These are phyloP conservation scores for Saturnispora sanitii DNA, from an alignment of 805 yeast species.

Conservation along the genomic window DNA sequence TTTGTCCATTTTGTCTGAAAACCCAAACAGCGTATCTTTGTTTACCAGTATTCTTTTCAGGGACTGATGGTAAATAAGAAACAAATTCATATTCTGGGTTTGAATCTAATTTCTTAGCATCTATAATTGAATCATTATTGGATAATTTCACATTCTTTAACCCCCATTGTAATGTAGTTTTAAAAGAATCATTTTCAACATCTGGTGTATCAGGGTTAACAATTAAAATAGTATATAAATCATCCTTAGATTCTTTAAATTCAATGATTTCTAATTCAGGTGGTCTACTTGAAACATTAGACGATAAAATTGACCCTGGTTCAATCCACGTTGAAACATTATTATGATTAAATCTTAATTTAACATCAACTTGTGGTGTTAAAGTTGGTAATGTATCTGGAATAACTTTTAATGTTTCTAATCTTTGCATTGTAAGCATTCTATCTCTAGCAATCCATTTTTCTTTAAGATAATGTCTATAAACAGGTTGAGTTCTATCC, in stretches of 20 bases:
- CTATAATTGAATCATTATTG: conserved; percentile 48
- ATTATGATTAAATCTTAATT: conserved; percentile 57
- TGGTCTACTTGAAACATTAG: conserved; percentile 61
- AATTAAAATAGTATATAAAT: conserved; percentile 64
- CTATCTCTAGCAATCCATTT: conserved; percentile 65
- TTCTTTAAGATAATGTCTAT: conserved; percentile 53
- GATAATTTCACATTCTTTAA: conserved; percentile 54
- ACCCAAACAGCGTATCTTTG: conserved; percentile 90
- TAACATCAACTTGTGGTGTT: conserved; percentile 68
- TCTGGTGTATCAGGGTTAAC: conserved; percentile 93
- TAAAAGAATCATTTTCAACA: conserved; percentile 52
- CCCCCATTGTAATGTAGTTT: conserved; percentile 70
- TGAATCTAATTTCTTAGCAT: conserved; percentile 31
- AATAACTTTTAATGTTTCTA: conserved; percentile 73
- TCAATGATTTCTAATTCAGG: conserved; percentile 76
- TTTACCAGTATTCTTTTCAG: conserved; percentile 76
- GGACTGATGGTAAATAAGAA: conserved; percentile 71
- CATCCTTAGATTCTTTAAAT: conserved; percentile 42
- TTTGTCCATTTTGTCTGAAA: conserved; percentile 58
- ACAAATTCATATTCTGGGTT: conserved; percentile 36
- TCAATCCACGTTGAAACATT: conserved; percentile 58
- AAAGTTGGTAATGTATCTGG: conserved; percentile 93
- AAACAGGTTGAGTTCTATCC: conserved; percentile 73
- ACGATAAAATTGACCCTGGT: conserved; percentile 70
- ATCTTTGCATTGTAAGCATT: conserved; percentile 83